phyloP scores from a whole-genome alignment of 2,329 filamentous ascomycete genomes.

The Eutypa lata region DNA sequence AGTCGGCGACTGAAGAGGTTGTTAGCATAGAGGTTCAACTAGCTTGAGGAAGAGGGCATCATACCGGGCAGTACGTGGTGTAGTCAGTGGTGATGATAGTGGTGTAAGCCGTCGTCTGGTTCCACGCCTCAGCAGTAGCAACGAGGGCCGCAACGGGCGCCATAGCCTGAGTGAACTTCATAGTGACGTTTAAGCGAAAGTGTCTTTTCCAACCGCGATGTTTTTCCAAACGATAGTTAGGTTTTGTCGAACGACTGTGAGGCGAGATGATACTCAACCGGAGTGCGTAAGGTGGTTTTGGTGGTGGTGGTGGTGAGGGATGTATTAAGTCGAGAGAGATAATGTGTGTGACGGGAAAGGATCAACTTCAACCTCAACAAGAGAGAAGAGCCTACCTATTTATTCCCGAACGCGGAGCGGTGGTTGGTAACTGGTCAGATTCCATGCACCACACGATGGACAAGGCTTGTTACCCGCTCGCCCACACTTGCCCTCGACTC shows the following conservation, averaged over 20 bases:
- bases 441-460: background rate
- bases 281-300: background rate
- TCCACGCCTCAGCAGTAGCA: conserved; percentile 25
- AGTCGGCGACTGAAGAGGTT: conserved; percentile 27
- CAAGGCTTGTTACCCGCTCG: background rate
- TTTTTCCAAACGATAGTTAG: background rate
- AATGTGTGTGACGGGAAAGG: background rate
- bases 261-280: background rate
- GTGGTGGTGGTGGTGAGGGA: background rate
- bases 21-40: background rate
- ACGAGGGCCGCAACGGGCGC: conserved; percentile 30
- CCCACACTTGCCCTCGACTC: background rate
- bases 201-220: background rate
- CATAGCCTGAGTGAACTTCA: conserved; percentile 34
- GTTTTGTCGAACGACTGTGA: background rate
- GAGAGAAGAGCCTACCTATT: background rate
- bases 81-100: conserved; percentile 37
- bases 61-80: conserved; percentile 43
- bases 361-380: background rate
- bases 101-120: conserved; percentile 26
- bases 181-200: conserved; percentile 22
- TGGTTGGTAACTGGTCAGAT: background rate
- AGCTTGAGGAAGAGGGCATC: conserved; percentile 10
- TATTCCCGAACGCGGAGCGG: background rate
- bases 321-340: background rate